phyloP scores from a whole-genome alignment of 371 early-diverging fungal genomes.

The Apophysomyces elegans region DNA sequence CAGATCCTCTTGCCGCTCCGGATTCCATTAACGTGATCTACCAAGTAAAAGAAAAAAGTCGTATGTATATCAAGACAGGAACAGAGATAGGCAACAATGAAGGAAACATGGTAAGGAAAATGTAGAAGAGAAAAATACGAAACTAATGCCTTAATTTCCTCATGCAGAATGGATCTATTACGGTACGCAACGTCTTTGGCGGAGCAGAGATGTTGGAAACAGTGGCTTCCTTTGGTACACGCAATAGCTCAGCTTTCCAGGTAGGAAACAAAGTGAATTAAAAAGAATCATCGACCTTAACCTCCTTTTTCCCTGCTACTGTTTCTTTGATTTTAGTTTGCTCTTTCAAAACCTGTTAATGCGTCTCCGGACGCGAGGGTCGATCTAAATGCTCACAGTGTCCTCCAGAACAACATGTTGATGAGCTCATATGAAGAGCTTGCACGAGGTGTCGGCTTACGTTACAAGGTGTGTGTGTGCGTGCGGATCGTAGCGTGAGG shows the following conservation, averaged over 20 bases:
- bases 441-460: slow-evolving; percentile 43
- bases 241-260: slow-evolving; percentile 76
- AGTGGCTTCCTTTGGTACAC: slow-evolving; percentile 72
- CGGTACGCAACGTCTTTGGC: slow-evolving; percentile 81
- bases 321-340: slow-evolving; percentile 26
- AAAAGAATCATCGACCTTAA: background rate
- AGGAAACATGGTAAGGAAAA: slow-evolving; percentile 69
- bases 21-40: slow-evolving; percentile 71
- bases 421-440: slow-evolving; percentile 51
- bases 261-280: slow-evolving; percentile 28
- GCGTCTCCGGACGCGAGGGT: slow-evolving; percentile 50
- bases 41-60: slow-evolving; percentile 68
- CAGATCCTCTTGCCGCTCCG: slow-evolving; percentile 52
- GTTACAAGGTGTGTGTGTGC: slow-evolving; percentile 32
- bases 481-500: background rate
- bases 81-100: slow-evolving; percentile 85
- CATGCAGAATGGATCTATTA: slow-evolving; percentile 63
- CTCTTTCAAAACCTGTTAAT: slow-evolving; percentile 46
- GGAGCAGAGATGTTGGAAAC: slow-evolving; percentile 80
- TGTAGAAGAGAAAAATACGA: slow-evolving; percentile 76
- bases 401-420: slow-evolving; percentile 48
- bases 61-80: slow-evolving; percentile 78
- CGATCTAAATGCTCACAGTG: slow-evolving; percentile 52
- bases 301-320: background rate
- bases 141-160: background rate